Conservation (phyloP, 106 monocot genomes). For the Vanilla planifolia region DNA sequence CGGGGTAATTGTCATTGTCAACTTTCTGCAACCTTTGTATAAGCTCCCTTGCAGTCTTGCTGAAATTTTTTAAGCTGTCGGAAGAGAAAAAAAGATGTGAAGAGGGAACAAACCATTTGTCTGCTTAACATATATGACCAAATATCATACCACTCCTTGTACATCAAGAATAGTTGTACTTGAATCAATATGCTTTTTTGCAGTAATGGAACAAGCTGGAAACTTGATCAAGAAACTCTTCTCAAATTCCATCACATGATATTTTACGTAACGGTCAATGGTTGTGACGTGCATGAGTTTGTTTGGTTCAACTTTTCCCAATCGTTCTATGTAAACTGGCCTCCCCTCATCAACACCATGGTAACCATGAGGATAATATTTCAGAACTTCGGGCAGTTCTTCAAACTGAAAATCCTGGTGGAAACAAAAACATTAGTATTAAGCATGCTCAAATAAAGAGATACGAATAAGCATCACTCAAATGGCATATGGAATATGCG, state of each 20-base stretch:
- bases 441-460: background rate
- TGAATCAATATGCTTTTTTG: conserved; percentile 76
- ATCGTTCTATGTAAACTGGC: conserved; percentile 62
- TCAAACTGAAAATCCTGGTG: conserved; percentile 49
- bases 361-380: conserved; percentile 69
- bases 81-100: conserved; percentile 2
- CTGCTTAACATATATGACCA: background rate
- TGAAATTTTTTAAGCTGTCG: conserved; percentile 45
- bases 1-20: conserved; percentile 50
- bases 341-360: conserved; percentile 78
- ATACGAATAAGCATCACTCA: conserved; percentile 1
- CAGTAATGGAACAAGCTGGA: conserved; percentile 77
- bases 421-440: background rate
- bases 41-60: conserved; percentile 44
- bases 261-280: conserved; percentile 53
- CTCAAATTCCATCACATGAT: conserved; percentile 68
- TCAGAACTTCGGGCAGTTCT: conserved; percentile 44
- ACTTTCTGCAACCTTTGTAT: conserved; percentile 46
- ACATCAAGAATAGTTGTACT: conserved; percentile 81
- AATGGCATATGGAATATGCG: no score
- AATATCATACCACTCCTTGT: conserved; percentile 57
- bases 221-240: conserved; percentile 54
- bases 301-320: conserved; percentile 62
- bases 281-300: conserved; percentile 68
- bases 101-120: background rate